phyloP scores from a whole-genome alignment of 345 rosid species.

The Aquilaria sinensis region DNA sequence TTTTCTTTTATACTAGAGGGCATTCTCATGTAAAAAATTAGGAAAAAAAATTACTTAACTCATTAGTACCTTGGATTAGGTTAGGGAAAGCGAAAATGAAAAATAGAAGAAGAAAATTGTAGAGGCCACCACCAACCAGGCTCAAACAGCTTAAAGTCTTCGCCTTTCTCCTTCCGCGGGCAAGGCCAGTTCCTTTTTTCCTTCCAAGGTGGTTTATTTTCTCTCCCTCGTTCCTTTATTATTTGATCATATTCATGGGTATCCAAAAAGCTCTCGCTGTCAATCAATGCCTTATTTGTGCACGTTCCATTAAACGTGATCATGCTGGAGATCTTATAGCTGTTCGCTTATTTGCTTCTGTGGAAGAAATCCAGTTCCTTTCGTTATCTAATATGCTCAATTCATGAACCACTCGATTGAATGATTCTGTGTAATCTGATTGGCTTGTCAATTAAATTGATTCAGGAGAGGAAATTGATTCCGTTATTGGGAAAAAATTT shows the following conservation, averaged over 20 bases:
- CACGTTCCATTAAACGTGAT: too few relatives aligned
- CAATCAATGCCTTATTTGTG: too few relatives aligned
- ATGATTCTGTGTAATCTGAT: neutral
- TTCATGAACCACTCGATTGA: neutral
- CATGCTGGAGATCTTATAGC: too few relatives aligned
- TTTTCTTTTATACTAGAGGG: too few relatives aligned
- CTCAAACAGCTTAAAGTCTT: neutral
- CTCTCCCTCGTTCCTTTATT: neutral
- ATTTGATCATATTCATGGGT: neutral
- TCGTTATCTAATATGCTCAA: neutral
- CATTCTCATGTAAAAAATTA: too few relatives aligned
- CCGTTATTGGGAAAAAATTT: neutral
- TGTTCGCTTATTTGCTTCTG: too few relatives aligned
- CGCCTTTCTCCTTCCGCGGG: neutral
- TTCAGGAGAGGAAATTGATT: slow-evolving; percentile 6
- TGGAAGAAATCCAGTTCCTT: neutral
- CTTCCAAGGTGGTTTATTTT: neutral
- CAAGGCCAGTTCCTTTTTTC: neutral
- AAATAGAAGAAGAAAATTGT: too few relatives aligned
- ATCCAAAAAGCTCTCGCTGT: too few relatives aligned
- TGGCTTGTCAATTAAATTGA: neutral
- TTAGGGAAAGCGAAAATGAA: too few relatives aligned
- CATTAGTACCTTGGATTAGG: too few relatives aligned
- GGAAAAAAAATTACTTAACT: too few relatives aligned
- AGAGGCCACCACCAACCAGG: neutral